Evolutionary conservation across 2,329 filamentous ascomycete genomes (phyloP).

Genomic region (Raffaelea deltoideospora): DNA sequence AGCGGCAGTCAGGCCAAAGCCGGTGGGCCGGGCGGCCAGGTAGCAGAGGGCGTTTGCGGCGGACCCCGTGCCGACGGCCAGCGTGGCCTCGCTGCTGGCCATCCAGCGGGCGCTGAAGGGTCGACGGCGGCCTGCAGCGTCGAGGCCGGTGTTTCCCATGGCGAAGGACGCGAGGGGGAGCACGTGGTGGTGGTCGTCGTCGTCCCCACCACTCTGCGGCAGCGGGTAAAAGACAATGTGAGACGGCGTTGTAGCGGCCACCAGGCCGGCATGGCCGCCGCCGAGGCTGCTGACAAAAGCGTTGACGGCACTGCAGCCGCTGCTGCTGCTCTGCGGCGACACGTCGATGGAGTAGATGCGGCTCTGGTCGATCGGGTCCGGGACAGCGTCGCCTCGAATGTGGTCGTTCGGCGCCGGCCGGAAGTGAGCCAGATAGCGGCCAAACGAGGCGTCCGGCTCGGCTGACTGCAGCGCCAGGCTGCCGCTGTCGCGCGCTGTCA

Average conservation of each 20-base stretch:
- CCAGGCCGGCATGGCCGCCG: constrained; percentile 7
- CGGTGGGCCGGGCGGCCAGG: constrained; percentile 29
- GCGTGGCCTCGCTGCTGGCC: constrained; percentile 22
- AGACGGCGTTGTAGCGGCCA: constrained; percentile 18
- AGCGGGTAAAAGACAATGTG: constrained; percentile 20
- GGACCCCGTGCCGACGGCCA: constrained; percentile 30
- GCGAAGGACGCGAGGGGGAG: constrained; percentile 11
- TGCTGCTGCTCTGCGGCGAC: background rate
- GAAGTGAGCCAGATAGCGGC: constrained; percentile 6
- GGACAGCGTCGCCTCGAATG: constrained; percentile 37
- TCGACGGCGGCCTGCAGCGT: constrained; percentile 6
- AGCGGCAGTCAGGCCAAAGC: constrained; percentile 21
- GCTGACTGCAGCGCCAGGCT: constrained; percentile 28
- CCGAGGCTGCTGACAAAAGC: background rate
- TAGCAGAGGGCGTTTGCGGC: constrained; percentile 27
- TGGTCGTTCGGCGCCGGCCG: constrained; percentile 56
- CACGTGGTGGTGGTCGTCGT: background rate
- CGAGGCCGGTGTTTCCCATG: constrained; percentile 7
- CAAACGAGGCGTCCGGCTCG: constrained; percentile 13
- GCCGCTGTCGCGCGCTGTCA: constrained; percentile 35
- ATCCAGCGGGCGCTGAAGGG: constrained; percentile 28
- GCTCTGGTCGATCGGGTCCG: too few species aligned
- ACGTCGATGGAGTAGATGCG: constrained; percentile 20
- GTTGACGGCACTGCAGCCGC: background rate
- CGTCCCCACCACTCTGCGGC: constrained; percentile 3